phyloP scores from a whole-genome alignment of 495 filamentous ascomycete species.

The Hypomontagnella submonticulosa region DNA sequence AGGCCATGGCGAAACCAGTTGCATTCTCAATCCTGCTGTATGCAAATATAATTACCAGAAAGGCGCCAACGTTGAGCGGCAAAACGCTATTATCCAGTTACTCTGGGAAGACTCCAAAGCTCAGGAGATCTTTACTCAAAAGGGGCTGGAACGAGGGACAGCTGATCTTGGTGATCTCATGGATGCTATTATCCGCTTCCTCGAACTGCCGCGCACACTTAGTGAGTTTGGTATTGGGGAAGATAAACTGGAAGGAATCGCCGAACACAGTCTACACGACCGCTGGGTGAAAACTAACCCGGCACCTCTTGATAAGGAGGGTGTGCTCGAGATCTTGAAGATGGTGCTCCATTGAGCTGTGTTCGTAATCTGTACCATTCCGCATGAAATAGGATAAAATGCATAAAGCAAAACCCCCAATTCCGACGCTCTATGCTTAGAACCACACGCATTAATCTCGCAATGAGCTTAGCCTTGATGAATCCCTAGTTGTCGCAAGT shows the following conservation, averaged over 20 bases:
- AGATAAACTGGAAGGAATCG: slow-evolving; percentile 63
- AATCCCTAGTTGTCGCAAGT: slow-evolving; percentile 15
- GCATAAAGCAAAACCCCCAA: slow-evolving; percentile 16
- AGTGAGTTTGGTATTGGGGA: slow-evolving; percentile 65
- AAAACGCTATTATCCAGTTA: slow-evolving; percentile 57
- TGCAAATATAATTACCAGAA: slow-evolving; percentile 65
- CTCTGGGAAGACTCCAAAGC: slow-evolving; percentile 58
- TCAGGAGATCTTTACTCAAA: slow-evolving; percentile 51
- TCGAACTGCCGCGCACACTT: slow-evolving; percentile 67
- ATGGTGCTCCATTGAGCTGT: slow-evolving; percentile 44
- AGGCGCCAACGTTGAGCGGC: slow-evolving; percentile 60
- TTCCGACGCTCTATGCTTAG: slow-evolving; percentile 21
- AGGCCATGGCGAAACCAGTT: slow-evolving; percentile 72
- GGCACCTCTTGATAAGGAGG: slow-evolving; percentile 36
- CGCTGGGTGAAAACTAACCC: slow-evolving; percentile 51
- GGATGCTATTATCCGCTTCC: slow-evolving; percentile 63
- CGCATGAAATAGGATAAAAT: slow-evolving; percentile 14
- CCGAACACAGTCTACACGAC: slow-evolving; percentile 64
- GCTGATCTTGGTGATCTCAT: slow-evolving; percentile 66
- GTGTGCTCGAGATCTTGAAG: slow-evolving; percentile 39
- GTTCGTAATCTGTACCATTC: slow-evolving; percentile 13
- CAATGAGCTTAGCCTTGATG: slow-evolving; percentile 8
- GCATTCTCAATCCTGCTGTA: slow-evolving; percentile 69
- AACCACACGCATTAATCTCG: slow-evolving; percentile 17
- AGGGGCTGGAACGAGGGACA: slow-evolving; percentile 48